Evolutionary conservation across 2,329 filamentous ascomycete genomes (phyloP).

Genomic region (Aspergillus tanneri): DNA sequence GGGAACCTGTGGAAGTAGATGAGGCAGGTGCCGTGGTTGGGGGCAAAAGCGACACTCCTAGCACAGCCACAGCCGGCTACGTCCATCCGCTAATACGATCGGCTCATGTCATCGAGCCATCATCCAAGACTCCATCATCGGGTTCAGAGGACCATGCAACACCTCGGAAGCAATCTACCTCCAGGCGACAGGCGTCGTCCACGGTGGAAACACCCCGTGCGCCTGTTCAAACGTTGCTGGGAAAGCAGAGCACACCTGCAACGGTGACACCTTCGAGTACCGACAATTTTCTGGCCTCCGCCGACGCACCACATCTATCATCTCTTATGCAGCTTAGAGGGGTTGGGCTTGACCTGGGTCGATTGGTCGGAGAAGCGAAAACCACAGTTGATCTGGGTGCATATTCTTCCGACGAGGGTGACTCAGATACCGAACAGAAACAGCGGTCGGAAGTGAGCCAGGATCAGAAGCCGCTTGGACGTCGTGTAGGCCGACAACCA

Average conservation of each 20-base stretch:
- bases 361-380: constrained; percentile 58
- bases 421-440: constrained; percentile 36
- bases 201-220: constrained; percentile 28
- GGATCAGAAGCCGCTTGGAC: constrained; percentile 20
- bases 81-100: constrained; percentile 63
- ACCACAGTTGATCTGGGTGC: constrained; percentile 41
- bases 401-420: constrained; percentile 41
- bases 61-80: constrained; percentile 45
- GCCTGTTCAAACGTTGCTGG: constrained; percentile 1
- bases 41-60: constrained; percentile 32
- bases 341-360: constrained; percentile 59
- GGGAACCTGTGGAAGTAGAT: constrained; percentile 73
- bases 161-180: constrained; percentile 21
- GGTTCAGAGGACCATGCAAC: constrained; percentile 17
- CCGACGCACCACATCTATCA: constrained; percentile 66
- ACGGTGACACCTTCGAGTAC: constrained; percentile 18
- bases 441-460: constrained; percentile 23
- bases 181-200: constrained; percentile 14
- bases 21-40: constrained; percentile 53
- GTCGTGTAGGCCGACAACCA: constrained; percentile 49
- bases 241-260: constrained; percentile 20
- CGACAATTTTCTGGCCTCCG: constrained; percentile 53
- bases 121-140: constrained; percentile 18
- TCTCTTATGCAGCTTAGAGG: constrained; percentile 62
- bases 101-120: constrained; percentile 44